Evolutionary conservation across 257 asterid genomes (phyloP).

Genomic region (Solanum commersonii): DNA sequence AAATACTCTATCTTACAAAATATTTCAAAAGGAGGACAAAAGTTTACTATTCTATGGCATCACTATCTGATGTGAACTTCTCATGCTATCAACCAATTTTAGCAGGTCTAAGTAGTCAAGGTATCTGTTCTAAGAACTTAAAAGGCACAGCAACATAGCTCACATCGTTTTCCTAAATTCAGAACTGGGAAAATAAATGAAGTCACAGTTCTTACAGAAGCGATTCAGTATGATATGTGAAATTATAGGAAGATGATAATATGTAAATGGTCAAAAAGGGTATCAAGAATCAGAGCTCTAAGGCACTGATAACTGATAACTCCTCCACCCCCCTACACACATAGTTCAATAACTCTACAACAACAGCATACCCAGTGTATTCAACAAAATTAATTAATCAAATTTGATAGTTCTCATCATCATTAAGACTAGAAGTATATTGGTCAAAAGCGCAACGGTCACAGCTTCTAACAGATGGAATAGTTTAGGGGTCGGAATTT

Average conservation of each 20-base stretch:
- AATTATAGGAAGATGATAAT: not conserved
- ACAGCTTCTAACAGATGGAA: not conserved
- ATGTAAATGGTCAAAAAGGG: not conserved
- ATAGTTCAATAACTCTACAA: not conserved
- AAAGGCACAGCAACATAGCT: not conserved
- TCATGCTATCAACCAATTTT: not conserved
- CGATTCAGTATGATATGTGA: not conserved
- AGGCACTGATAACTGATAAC: not conserved
- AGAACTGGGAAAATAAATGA: not conserved
- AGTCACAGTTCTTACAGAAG: not conserved
- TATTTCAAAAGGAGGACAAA: not conserved
- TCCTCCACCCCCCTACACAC: not conserved
- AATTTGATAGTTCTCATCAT: not conserved
- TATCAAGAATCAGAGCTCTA: not conserved
- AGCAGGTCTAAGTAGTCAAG: not conserved
- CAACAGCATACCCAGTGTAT: not conserved
- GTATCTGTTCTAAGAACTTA: not conserved
- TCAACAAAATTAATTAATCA: not conserved
- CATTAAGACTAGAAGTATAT: not conserved
- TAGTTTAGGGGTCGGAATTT: not conserved
- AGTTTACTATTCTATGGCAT: not conserved
- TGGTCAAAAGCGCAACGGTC: not conserved
- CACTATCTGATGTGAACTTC: not conserved
- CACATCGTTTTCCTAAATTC: not conserved
- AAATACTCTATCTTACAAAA: not conserved